Base-by-base conservation (phyloP, 345 rosid genomes). In the Schrenkiella parvula region DNA sequence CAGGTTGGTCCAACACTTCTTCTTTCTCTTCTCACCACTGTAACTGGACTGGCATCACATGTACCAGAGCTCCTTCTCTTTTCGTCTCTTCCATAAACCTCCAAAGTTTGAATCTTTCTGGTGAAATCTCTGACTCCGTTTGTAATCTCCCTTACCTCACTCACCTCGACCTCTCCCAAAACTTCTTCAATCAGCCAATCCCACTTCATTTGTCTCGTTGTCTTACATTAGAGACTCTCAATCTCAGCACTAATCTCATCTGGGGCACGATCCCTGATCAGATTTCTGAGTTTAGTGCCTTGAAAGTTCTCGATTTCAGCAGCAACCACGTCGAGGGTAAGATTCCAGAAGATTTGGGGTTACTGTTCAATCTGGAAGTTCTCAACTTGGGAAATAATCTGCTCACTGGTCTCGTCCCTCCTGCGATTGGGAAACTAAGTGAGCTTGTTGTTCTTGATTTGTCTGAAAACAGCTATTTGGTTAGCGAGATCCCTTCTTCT, bases 31-130 rank as follows among this genome's bases (percentile, higher is more conserved):
- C 51, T 66, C 96, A 85, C 57, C 79, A 84, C 76, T 93, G 98
- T 82, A 85, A 86, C 83, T 93, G 98, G 98, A 80, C 96, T 44
- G 98, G 97, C 21, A 74, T 93, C 61, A 80, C 86, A 12, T 93
- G 98, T 73, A 76, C 74, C 21, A 31, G 83, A 52, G 43, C 87
- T 13, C 76, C 89, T 57, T 55, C 89, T 35, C 86, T 83, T 55
- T 77, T 76, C 74, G 89, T 93, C 13, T 84, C 89, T 47, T 83
- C 93, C 43, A 50, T 93, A 32, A 82, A 81, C 75, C 97, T 93
- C 66, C 96, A 79, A 79, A 84, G 87, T 60, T 42, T 89, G 48
- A 93, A 93, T 85, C 97, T 93, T 78, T 90, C 98, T 41, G 98
- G 98, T 32, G 87, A 89, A 75, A 85, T 93, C 64, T 84, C 96